Evolutionary conservation across 768 basidiomycete genomes (phyloP).

Genomic region (Hydnum rufescens): DNA sequence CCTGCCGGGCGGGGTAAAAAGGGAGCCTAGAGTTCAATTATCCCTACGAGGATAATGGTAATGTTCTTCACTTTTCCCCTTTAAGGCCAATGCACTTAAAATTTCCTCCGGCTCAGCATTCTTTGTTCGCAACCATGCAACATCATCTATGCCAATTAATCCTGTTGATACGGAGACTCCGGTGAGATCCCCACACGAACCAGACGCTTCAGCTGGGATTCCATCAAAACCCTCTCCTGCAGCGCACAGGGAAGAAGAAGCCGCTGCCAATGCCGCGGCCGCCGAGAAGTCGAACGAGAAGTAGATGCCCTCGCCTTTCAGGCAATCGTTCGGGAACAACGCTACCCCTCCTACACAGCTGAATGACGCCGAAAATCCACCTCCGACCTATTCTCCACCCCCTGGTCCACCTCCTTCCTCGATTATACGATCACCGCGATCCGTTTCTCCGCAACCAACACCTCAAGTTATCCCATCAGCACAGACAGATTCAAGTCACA

Average conservation of each 20-base stretch:
- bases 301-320: conserved; percentile 6
- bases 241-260: neutral
- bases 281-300: conserved; percentile 7
- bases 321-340: neutral
- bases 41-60: neutral
- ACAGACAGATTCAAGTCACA: neutral
- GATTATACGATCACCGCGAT: too few relatives aligned
- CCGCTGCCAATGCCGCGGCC: conserved; percentile 8
- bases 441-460: too few relatives aligned
- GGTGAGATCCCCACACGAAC: neutral
- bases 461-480: neutral
- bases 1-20: neutral
- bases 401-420: neutral
- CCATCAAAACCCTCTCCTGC: neutral
- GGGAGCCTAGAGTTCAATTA: neutral
- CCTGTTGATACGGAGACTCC: neutral
- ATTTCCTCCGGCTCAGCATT: neutral
- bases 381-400: neutral
- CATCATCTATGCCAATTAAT: neutral
- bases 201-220: neutral
- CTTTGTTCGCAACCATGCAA: conserved; percentile 1
- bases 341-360: neutral
- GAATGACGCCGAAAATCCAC: neutral
- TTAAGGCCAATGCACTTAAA: neutral
- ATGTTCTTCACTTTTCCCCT: neutral